These are phyloP conservation scores for Fusarium bulbicola DNA, from an alignment of 2,329 filamentous ascomycete species.

Conservation along the genomic window DNA sequence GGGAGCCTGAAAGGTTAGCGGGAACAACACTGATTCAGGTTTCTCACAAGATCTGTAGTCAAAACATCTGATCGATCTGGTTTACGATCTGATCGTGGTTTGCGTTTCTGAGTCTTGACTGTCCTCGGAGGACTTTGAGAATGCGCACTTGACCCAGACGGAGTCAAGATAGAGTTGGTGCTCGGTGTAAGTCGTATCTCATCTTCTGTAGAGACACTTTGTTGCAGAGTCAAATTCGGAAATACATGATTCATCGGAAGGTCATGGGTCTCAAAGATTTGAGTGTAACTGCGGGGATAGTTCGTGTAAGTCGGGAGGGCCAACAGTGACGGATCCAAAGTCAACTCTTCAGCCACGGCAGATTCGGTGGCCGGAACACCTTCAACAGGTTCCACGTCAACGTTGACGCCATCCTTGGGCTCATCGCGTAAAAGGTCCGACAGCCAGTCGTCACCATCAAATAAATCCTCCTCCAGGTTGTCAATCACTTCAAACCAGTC, in stretches of 20 bases:
- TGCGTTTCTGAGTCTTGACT: not conserved
- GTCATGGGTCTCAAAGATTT: not conserved
- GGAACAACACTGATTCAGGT: not conserved
- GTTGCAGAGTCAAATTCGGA: not conserved
- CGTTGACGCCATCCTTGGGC: not conserved
- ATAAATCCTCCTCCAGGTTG: not conserved
- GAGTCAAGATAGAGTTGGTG: not conserved
- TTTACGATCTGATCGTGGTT: rapidly evolving
- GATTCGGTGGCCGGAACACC: not conserved
- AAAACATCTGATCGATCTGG: not conserved
- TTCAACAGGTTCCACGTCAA: not conserved
- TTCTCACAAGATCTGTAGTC: not conserved
- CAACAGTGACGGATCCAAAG: not conserved
- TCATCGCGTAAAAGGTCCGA: not conserved
- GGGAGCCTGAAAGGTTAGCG: not conserved
- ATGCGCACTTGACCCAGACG: not conserved
- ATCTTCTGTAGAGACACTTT: not conserved
- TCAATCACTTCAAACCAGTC: not conserved
- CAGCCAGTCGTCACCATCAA: not conserved
- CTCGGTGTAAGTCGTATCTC: not conserved
- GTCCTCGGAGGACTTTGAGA: not conserved
- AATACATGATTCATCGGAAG: not conserved
- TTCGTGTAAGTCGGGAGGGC: not conserved
- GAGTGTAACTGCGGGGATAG: not conserved
- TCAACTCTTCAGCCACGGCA: not conserved